Percentiles rank a stretch among this genome's conserved stretches.
Evolutionary conservation across 139 green algal genomes (phyloP).

Genomic region (Chlorella sp.): DNA sequence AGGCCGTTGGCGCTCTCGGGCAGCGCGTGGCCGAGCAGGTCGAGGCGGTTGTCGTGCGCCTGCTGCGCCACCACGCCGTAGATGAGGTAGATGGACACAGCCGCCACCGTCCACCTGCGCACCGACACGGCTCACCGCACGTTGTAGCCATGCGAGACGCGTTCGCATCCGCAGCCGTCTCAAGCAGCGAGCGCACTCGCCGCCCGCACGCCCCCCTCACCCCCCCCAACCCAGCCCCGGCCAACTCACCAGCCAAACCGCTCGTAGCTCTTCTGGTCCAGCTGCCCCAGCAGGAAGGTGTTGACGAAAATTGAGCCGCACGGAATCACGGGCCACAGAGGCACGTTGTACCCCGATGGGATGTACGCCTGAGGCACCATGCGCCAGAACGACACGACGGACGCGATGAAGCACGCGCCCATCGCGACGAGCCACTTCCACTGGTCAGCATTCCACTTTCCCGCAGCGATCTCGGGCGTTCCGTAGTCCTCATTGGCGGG

Average conservation of each 20-base stretch:
- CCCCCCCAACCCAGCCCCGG: too few species aligned
- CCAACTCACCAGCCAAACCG: slow-evolving; percentile 27
- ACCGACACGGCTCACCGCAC: too few species aligned
- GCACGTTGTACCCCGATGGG: slow-evolving; percentile 13
- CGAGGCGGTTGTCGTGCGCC: slow-evolving; percentile 11
- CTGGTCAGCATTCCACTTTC: slow-evolving; percentile 11
- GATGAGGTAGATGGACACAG: not conserved
- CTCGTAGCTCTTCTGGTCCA: too few species aligned
- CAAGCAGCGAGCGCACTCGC: too few species aligned
- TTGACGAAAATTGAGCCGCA: too few species aligned
- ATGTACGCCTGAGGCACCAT: slow-evolving; percentile 11
- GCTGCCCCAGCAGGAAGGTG: too few species aligned
- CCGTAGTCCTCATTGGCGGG: not conserved
- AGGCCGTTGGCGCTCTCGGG: too few species aligned
- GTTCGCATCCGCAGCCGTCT: too few species aligned
- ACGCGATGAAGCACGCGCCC: not conserved
- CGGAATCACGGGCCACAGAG: too few species aligned
- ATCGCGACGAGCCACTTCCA: slow-evolving; percentile 19
- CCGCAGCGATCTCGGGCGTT: not conserved
- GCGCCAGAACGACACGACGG: not conserved
- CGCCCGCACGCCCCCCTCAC: too few species aligned
- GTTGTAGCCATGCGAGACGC: too few species aligned
- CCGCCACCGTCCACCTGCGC: slow-evolving; percentile 27
- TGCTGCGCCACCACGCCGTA: slow-evolving; percentile 19
- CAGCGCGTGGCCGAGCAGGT: too few species aligned